Conservation (phyloP, 139 green algal species). For the Micractinium conductrix region DNA sequence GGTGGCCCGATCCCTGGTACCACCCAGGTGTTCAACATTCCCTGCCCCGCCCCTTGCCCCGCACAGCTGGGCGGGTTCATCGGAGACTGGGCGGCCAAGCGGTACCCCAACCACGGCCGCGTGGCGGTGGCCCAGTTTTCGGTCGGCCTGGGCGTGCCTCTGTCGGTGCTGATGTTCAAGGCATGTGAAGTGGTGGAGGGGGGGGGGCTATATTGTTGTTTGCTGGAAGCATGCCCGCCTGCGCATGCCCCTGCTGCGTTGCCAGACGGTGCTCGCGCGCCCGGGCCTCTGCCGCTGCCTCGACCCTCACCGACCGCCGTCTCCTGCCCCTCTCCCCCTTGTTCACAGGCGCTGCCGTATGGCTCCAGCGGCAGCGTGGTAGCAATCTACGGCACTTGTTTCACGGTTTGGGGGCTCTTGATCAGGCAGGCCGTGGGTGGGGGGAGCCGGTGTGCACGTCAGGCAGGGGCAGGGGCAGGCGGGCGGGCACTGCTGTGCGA, state of each 20-base stretch:
- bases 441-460: too few relatives aligned
- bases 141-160: constrained; percentile 51
- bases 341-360: constrained; percentile 28
- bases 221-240: too few relatives aligned
- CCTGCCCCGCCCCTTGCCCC: neutral
- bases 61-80: constrained; percentile 39
- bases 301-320: too few relatives aligned
- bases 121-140: constrained; percentile 63
- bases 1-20: too few relatives aligned
- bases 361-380: constrained; percentile 1
- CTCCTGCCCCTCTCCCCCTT: neutral
- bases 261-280: too few relatives aligned
- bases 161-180: constrained; percentile 39
- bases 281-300: too few relatives aligned
- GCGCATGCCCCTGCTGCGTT: too few relatives aligned
- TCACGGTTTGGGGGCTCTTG: constrained; percentile 48
- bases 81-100: constrained; percentile 51
- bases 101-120: constrained; percentile 56
- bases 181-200: neutral
- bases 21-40: neutral
- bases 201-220: too few relatives aligned
- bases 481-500: too few relatives aligned
- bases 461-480: too few relatives aligned
- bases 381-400: constrained; percentile 34
- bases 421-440: constrained; percentile 30